phyloP scores from a whole-genome alignment of 768 basidiomycete species.

The Phylloporus sp. region DNA sequence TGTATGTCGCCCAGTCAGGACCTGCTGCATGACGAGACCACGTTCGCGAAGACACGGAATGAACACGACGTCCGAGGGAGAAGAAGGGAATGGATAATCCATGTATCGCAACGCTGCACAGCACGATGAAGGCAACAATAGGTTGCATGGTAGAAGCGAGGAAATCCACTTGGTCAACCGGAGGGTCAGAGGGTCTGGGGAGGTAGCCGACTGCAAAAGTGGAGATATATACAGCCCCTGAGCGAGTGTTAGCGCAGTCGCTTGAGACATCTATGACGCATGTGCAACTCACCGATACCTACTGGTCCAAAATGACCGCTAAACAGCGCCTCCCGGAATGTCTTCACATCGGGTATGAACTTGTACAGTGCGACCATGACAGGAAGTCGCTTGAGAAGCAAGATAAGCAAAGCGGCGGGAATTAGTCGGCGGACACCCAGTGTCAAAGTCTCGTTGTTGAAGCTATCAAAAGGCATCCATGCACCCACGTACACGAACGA shows the following conservation, averaged over 20 bases:
- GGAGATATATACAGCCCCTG: constrained; percentile 90
- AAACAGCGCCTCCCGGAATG: constrained; percentile 88
- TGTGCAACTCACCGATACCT: constrained; percentile 52
- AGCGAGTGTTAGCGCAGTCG: constrained; percentile 1
- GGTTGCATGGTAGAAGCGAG: constrained; percentile 82
- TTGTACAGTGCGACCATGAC: constrained; percentile 78
- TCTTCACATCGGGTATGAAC: constrained; percentile 97
- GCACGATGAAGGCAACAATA: constrained; percentile 91
- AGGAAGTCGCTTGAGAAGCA: constrained; percentile 81
- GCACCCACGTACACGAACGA: constrained; percentile 96
- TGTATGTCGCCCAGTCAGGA: constrained; percentile 84
- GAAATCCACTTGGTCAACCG: constrained; percentile 56
- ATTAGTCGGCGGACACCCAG: constrained; percentile 82
- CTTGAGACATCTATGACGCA: neutral
- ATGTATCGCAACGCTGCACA: constrained; percentile 83
- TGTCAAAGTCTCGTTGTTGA: constrained; percentile 60
- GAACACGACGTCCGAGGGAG: constrained; percentile 88
- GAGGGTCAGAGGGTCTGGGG: constrained; percentile 40
- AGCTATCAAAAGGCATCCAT: constrained; percentile 91
- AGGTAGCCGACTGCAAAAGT: constrained; percentile 71
- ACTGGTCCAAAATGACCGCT: constrained; percentile 94
- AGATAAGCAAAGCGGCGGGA: constrained; percentile 76
- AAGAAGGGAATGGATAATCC: constrained; percentile 94
- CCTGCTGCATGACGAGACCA: constrained; percentile 74
- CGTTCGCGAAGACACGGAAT: constrained; percentile 72